Percentiles rank a stretch among this genome's conserved stretches.
These are phyloP conservation scores for Tolypocladium sp. DNA, from an alignment of 2,329 filamentous ascomycete species.

Conservation along the genomic window DNA sequence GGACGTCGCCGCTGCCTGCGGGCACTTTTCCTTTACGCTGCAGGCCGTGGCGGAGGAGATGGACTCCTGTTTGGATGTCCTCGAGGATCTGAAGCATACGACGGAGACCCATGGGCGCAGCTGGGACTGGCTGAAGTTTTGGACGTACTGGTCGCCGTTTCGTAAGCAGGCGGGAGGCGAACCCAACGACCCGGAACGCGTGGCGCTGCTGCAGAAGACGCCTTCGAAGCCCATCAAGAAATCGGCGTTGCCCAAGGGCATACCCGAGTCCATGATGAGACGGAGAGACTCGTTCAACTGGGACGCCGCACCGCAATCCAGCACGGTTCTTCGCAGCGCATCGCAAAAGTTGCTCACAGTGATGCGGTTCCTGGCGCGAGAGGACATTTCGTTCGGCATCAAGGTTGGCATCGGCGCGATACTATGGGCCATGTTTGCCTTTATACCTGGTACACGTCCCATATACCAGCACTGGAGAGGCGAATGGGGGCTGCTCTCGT, in stretches of 20 bases:
- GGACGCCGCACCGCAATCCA: constrained; percentile 42
- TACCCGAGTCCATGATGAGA: constrained; percentile 42
- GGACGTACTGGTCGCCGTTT: constrained; percentile 32
- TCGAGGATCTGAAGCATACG: constrained; percentile 75
- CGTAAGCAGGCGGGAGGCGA: background rate
- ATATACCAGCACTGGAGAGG: constrained; percentile 83
- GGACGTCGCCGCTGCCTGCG: constrained; percentile 94
- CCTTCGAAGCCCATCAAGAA: constrained; percentile 38
- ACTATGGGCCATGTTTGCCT: constrained; percentile 82
- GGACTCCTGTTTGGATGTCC: constrained; percentile 68
- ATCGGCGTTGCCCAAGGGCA: constrained; percentile 45
- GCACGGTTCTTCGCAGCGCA: constrained; percentile 29
- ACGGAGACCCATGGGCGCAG: constrained; percentile 52
- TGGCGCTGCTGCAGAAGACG: constrained; percentile 28
- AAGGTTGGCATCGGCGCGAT: constrained; percentile 90
- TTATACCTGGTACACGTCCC: constrained; percentile 67
- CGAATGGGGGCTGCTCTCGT: constrained; percentile 93
- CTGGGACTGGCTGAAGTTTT: constrained; percentile 85
- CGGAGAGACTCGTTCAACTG: constrained; percentile 46
- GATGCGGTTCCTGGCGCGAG: constrained; percentile 39
- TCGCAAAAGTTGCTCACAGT: constrained; percentile 37
- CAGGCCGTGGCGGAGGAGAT: constrained; percentile 88
- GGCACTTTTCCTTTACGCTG: constrained; percentile 89
- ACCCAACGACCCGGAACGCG: constrained; percentile 31
- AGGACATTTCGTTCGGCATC: constrained; percentile 67